Percentiles rank a stretch among this genome's conserved stretches.
Evolutionary conservation across 352 stramenopile species (phyloP).

Genomic region (Phytophthora melonis): DNA sequence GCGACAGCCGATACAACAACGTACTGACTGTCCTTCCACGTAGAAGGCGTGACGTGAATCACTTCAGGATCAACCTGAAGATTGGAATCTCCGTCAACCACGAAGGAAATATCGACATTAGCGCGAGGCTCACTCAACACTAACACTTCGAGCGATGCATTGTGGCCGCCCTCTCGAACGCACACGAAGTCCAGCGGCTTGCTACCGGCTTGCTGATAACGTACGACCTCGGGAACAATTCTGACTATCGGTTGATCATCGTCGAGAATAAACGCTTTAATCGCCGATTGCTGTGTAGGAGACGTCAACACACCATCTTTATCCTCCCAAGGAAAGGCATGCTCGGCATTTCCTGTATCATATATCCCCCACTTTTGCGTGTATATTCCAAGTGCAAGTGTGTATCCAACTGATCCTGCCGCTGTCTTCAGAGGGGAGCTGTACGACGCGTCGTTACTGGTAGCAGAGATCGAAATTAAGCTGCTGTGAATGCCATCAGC

Average conservation of each 20-base stretch:
- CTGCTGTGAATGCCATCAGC: constrained; percentile 49
- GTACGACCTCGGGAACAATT: constrained; percentile 47
- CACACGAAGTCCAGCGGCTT: constrained; percentile 48
- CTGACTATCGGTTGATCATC: constrained; percentile 55
- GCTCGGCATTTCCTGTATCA: constrained; percentile 60
- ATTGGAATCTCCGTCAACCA: constrained; percentile 27
- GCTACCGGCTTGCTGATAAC: constrained; percentile 34
- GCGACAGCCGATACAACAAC: constrained; percentile 37
- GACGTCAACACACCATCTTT: constrained; percentile 58
- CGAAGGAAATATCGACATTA: constrained; percentile 50
- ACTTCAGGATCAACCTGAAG: constrained; percentile 41
- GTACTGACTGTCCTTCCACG: constrained; percentile 40
- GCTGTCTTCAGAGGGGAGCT: constrained; percentile 41
- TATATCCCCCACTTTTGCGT: constrained; percentile 59
- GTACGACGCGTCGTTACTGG: constrained; percentile 57
- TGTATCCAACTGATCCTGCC: constrained; percentile 34
- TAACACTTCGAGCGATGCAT: constrained; percentile 46
- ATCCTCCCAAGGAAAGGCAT: constrained; percentile 63
- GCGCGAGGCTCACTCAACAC: constrained; percentile 53
- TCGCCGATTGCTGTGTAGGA: constrained; percentile 23
- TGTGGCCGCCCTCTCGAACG: constrained; percentile 52
- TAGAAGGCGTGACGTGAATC: constrained; percentile 37
- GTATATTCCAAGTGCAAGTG: constrained; percentile 55
- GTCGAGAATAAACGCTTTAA: constrained; percentile 63
- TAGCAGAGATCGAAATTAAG: constrained; percentile 40